Conservation (phyloP, 2,329 filamentous ascomycete species). For the Pleurostoma richardsiae region DNA sequence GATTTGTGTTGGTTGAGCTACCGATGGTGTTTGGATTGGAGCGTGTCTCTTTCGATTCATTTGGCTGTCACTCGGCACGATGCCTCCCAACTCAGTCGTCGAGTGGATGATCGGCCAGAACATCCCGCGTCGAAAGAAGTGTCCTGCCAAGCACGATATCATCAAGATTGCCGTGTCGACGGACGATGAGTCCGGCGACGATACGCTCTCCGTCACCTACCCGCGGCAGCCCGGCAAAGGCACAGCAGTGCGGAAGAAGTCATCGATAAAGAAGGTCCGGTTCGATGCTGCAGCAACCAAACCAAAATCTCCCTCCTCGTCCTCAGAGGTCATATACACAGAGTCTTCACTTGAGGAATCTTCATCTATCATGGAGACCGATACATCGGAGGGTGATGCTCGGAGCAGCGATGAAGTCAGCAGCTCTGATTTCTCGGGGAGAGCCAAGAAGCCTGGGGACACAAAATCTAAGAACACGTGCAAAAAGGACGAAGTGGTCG, state of each 20-base stretch:
- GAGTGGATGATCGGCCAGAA: slow-evolving; percentile 37
- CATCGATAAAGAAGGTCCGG: slow-evolving; percentile 34
- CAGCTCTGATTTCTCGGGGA: too few relatives aligned
- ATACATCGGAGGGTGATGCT: slow-evolving; percentile 5
- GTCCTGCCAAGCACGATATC: slow-evolving; percentile 16
- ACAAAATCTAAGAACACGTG: too few relatives aligned
- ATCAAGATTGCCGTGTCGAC: slow-evolving; percentile 39
- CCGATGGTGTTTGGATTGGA: too few relatives aligned
- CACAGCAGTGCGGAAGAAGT: neutral
- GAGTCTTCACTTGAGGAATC: slow-evolving; percentile 2
- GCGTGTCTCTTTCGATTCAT: too few relatives aligned
- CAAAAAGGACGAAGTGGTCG: too few relatives aligned
- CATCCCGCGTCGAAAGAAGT: slow-evolving; percentile 7
- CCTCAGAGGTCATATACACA: too few relatives aligned
- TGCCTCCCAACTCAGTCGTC: slow-evolving; percentile 31
- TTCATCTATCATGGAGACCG: slow-evolving; percentile 5
- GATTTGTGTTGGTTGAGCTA: too few relatives aligned
- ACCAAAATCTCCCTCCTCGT: too few relatives aligned
- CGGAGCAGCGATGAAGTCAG: neutral
- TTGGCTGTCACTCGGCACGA: slow-evolving; percentile 7
- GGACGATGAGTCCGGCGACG: slow-evolving; percentile 46
- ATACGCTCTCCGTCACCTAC: slow-evolving; percentile 43
- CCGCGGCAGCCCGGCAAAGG: slow-evolving; percentile 24
- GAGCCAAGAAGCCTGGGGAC: too few relatives aligned
- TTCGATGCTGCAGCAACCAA: slow-evolving; percentile 23